Percentiles rank a stretch among this genome's conserved stretches.
Conservation (phyloP, 768 basidiomycete genomes). For the Rhizopogon sp. region DNA sequence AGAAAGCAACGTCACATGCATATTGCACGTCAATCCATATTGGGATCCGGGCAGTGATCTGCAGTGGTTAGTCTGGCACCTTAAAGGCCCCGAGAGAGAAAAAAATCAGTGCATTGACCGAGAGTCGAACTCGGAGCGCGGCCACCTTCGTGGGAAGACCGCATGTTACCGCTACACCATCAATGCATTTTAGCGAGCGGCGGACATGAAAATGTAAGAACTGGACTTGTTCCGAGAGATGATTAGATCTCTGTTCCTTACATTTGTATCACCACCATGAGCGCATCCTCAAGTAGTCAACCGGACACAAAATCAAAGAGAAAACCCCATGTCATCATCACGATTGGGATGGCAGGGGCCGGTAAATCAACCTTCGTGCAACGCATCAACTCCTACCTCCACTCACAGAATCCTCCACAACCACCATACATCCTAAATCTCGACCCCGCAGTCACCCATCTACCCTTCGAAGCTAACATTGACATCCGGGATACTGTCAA, state of each 20-base stretch:
- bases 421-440: constrained; percentile 96
- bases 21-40: not conserved
- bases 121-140: constrained; percentile 8
- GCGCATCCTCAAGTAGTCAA: constrained; percentile 8
- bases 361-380: constrained; percentile 98
- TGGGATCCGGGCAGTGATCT: no score
- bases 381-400: constrained; percentile 88
- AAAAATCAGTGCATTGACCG: constrained; percentile 1
- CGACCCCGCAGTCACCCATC: constrained; percentile 89
- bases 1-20: no score
- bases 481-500: constrained; percentile 98
- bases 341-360: constrained; percentile 95
- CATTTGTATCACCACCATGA: constrained; percentile 12
- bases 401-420: constrained; percentile 54
- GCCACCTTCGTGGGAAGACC: constrained; percentile 4
- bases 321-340: constrained; percentile 80
- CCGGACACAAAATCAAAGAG: constrained; percentile 10
- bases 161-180: constrained; percentile 9
- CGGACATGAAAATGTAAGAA: no score
- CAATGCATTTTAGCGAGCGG: not conserved
- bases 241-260: not conserved
- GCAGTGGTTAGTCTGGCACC: no score
- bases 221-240: not conserved
- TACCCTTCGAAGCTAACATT: constrained; percentile 94
- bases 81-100: no score